Percentiles rank a stretch among this genome's conserved stretches.
Evolutionary conservation across 2,329 filamentous ascomycete genomes (phyloP).

Genomic region (Stromatinia cepivora): DNA sequence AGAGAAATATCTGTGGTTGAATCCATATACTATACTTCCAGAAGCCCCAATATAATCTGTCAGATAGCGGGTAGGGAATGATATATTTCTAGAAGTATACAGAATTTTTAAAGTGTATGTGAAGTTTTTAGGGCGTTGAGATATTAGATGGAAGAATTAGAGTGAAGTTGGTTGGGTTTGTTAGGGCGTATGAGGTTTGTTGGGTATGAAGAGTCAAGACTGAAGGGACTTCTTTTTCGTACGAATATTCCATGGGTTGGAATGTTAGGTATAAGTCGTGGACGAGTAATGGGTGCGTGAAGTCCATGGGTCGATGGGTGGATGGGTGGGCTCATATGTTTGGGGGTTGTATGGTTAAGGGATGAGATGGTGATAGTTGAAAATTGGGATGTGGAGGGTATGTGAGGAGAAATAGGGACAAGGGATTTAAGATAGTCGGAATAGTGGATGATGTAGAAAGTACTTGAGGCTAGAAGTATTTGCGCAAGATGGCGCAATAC

Average conservation of each 20-base stretch:
- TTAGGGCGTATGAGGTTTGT: background rate
- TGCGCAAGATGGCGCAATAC: background rate
- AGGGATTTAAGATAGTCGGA: background rate
- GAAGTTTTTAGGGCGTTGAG: too few relatives aligned
- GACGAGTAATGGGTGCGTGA: background rate
- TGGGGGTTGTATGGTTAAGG: background rate
- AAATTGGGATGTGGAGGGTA: too few relatives aligned
- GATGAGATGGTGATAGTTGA: background rate
- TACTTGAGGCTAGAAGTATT: constrained; percentile 12
- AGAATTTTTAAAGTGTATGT: too few relatives aligned
- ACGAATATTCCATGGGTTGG: background rate
- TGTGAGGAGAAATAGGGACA: constrained; percentile 35
- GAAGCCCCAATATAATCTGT: too few relatives aligned
- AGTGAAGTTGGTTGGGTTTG: too few relatives aligned
- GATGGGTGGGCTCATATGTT: background rate
- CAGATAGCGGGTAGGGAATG: too few relatives aligned
- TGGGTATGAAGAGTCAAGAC: background rate
- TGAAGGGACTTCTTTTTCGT: background rate
- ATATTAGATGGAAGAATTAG: too few relatives aligned
- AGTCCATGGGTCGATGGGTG: background rate
- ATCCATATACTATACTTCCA: too few relatives aligned
- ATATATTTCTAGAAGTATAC: too few relatives aligned
- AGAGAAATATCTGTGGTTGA: too few relatives aligned
- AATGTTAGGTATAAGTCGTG: background rate
- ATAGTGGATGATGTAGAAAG: background rate